Conservation (phyloP, 129 eudicot species). For the Gnaphalium uliginosum region DNA sequence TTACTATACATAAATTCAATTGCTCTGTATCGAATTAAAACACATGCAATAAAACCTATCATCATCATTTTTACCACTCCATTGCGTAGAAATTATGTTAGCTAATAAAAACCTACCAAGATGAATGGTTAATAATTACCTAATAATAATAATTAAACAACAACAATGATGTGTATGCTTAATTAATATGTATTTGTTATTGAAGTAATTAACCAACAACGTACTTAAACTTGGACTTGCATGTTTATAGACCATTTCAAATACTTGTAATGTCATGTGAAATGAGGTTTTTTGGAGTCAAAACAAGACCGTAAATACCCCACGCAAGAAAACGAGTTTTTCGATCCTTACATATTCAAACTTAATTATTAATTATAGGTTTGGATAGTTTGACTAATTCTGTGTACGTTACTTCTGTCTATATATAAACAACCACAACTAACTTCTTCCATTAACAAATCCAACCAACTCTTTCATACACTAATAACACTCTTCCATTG, state of each 20-base stretch:
- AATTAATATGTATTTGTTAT: background rate
- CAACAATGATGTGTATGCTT: background rate
- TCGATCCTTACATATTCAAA: constrained; percentile 31
- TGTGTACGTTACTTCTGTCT: background rate
- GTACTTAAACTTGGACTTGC: too few species aligned
- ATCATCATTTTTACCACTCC: too few species aligned
- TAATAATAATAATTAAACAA: too few species aligned
- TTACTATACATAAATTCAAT: too few species aligned
- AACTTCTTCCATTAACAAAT: constrained; percentile 20
- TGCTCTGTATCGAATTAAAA: too few species aligned
- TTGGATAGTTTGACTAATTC: constrained; percentile 21
- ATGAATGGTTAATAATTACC: too few species aligned
- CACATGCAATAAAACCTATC: too few species aligned
- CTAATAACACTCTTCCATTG: background rate
- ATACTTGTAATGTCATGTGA: background rate
- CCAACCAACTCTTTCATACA: constrained; percentile 17
- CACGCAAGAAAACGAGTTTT: constrained; percentile 37
- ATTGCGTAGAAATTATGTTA: too few species aligned
- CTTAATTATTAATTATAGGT: constrained; percentile 16
- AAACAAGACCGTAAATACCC: constrained; percentile 26
- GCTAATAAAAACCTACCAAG: too few species aligned
- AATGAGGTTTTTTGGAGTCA: constrained; percentile 22
- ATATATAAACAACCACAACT: constrained; percentile 25
- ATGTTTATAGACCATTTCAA: constrained; percentile 21
- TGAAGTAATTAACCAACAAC: background rate